Evolutionary conservation across 352 stramenopile genomes (phyloP), one percentile per base, ranked within the genome.

Genomic region (Chrysophaeum taylorii): DNA sequence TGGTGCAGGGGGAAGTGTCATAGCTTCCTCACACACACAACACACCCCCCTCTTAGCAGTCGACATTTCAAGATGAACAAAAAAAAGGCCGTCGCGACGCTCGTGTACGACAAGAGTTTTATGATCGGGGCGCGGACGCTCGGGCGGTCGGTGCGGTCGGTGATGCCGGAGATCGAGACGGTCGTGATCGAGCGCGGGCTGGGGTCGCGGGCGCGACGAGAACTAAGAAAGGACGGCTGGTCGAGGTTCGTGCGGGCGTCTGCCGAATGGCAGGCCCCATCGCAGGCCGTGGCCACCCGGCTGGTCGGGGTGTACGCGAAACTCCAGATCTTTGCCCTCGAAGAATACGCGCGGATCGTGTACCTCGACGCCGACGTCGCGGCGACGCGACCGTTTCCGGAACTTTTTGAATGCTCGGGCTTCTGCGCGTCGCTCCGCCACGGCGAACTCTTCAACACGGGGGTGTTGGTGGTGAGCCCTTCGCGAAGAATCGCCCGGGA

Each of bases 41-140:
- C n/a, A n/a, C n/a, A n/a, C n/a, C n/a, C n/a, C n/a, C n/a, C n/a
- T n/a, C n/a, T n/a, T n/a, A n/a, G n/a, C n/a, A n/a, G n/a, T n/a
- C n/a, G n/a, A n/a, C n/a, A n/a, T n/a, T n/a, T n/a, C n/a, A n/a
- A n/a, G n/a, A n/a, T n/a, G n/a, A n/a, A n/a, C n/a, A n/a, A n/a
- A n/a, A n/a, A n/a, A n/a, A n/a, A n/a, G n/a, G 50, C 50, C n/a
- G n/a, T 62, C 50, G 50, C 50, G 50, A 62, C 50, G 50, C 50
- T 62, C 15, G 1, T 62, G 5, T 62, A 62, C 50, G 50, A 7
- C 50, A 31, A 37, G n/a, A 15, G 25, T 2, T 62, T 38, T 31
- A 31, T 62, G 4, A 31, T 23, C 50, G 50, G 50, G 4, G 50
- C 50, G 50, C 25, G 1, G 1, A 31, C 50, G 50, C 50, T 62